Conservation (phyloP, 179 eudicot genomes). For the Silene vulgaris region DNA sequence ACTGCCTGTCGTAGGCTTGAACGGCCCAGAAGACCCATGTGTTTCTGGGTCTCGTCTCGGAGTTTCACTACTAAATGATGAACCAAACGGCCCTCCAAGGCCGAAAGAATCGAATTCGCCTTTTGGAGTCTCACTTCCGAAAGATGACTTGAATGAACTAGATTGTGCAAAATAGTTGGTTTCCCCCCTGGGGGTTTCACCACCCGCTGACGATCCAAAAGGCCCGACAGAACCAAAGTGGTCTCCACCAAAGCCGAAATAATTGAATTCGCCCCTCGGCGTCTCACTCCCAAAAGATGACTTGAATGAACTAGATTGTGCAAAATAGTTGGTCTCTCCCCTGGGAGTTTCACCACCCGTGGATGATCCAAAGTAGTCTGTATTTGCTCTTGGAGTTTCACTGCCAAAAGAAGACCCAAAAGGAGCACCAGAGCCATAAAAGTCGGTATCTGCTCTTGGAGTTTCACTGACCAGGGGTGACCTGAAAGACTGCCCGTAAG, state of each 20-base stretch:
- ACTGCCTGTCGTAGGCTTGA: constrained; percentile 18
- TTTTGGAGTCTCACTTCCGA: constrained; percentile 34
- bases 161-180: constrained; percentile 33
- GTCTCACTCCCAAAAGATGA: constrained; percentile 34
- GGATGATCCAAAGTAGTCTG: constrained; percentile 32
- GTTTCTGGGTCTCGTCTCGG: constrained; percentile 33
- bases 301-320: constrained; percentile 29
- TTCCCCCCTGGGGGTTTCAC: constrained; percentile 38
- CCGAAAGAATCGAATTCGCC: constrained; percentile 34
- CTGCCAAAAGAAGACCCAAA: constrained; percentile 34
- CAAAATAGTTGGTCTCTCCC: constrained; percentile 32
- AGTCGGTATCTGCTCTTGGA: constrained; percentile 36
- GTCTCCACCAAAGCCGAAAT: constrained; percentile 27
- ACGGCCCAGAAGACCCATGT: constrained; percentile 32
- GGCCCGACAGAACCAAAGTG: too few species aligned
- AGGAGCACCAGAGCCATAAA: constrained; percentile 34
- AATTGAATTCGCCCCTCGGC: constrained; percentile 32
- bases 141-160: constrained; percentile 31
- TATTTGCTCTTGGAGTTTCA: constrained; percentile 41
- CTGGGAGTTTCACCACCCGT: constrained; percentile 36
- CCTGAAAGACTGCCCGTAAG: too few species aligned
- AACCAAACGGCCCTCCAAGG: constrained; percentile 34
- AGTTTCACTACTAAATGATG: constrained; percentile 38
- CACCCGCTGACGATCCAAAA: constrained; percentile 26
- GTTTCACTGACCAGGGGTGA: constrained; percentile 30